Conservation (phyloP, 306 rosid species). For the Cucurbita argyrosperma region DNA sequence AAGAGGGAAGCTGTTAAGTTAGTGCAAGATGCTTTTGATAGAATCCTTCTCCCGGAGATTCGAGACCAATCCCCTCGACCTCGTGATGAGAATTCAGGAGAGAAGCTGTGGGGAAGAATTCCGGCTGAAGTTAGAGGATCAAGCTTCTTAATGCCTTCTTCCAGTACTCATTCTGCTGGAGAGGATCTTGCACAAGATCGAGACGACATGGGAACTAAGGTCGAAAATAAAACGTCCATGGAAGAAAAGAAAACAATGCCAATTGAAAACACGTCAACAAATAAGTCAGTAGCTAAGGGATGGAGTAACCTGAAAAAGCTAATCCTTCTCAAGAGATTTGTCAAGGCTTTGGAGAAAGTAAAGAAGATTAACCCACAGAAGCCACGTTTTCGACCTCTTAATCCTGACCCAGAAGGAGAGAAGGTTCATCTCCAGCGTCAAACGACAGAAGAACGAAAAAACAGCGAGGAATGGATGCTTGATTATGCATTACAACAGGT, state of each 20-base stretch:
- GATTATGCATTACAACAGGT: constrained; percentile 78
- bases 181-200: not conserved
- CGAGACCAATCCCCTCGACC: constrained; percentile 19
- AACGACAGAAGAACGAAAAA: constrained; percentile 34
- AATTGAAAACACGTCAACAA: constrained; percentile 17
- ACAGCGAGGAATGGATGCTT: constrained; percentile 84
- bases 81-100: constrained; percentile 15
- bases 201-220: constrained; percentile 8
- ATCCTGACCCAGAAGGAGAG: constrained; percentile 33
- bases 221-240: not conserved
- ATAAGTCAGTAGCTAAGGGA: constrained; percentile 30
- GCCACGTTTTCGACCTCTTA: constrained; percentile 23
- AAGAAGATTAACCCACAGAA: constrained; percentile 25
- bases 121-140: constrained; percentile 16
- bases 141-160: constrained; percentile 8
- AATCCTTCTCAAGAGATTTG: constrained; percentile 62
- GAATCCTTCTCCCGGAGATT: constrained; percentile 66
- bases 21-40: constrained; percentile 75
- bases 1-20: constrained; percentile 37
- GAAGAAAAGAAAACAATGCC: constrained; percentile 27
- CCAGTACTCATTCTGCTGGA: not conserved
- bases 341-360: constrained; percentile 73
- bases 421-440: constrained; percentile 45
- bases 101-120: constrained; percentile 11
- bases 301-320: constrained; percentile 74